These are phyloP conservation scores for Vigna trinervia DNA, from an alignment of 306 rosid species.

Conservation along the genomic window DNA sequence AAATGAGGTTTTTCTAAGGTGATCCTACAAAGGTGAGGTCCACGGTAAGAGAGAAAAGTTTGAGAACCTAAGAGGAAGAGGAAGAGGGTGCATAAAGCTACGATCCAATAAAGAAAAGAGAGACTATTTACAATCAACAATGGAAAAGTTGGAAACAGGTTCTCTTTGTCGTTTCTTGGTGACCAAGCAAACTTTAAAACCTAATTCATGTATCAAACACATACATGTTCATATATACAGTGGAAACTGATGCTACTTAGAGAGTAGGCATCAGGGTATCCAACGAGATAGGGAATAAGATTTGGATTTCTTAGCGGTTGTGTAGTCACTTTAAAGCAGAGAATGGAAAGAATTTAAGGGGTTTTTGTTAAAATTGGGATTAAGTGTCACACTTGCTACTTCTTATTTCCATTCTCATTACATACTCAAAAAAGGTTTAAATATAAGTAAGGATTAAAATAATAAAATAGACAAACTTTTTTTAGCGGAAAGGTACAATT, in stretches of 20 bases:
- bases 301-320: conserved; percentile 12
- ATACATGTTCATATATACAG: conserved; percentile 2
- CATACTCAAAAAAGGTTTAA: conserved; percentile 20
- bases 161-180: conserved; percentile 62
- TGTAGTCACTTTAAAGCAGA: conserved; percentile 12
- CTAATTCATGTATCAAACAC: conserved; percentile 39
- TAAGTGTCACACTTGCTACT: conserved; percentile 19
- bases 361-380: conserved; percentile 25
- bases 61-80: conserved; percentile 40
- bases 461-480: conserved; percentile 28
- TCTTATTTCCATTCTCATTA: conserved; percentile 7
- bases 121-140: conserved; percentile 42
- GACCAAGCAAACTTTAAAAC: conserved; percentile 58
- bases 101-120: conserved; percentile 47
- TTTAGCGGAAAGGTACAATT: conserved; percentile 8
- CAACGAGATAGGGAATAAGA: conserved; percentile 25
- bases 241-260: conserved; percentile 33
- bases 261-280: conserved; percentile 31
- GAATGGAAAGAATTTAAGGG: neutral
- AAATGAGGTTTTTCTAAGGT: conserved; percentile 3
- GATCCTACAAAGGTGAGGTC: conserved; percentile 30
- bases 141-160: conserved; percentile 54
- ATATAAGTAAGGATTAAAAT: neutral
- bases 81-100: conserved; percentile 46
- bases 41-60: conserved; percentile 36